Evolutionary conservation across 768 basidiomycete genomes (phyloP).

Genomic region (Amylocystis lapponica): DNA sequence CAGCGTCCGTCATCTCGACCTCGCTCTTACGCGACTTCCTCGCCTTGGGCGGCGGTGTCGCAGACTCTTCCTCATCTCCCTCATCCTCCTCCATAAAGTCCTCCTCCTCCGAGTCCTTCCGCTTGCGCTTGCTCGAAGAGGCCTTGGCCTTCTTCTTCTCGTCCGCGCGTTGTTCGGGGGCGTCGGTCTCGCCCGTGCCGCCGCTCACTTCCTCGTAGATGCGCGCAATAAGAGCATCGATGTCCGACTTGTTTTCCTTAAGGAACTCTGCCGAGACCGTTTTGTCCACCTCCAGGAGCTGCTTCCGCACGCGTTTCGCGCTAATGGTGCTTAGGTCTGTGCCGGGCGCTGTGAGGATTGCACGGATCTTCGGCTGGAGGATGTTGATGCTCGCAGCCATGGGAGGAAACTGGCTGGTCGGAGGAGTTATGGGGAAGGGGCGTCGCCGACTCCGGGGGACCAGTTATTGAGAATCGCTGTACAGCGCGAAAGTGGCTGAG

Average conservation of each 20-base stretch:
- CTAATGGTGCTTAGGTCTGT: constrained; percentile 76
- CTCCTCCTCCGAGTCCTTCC: constrained; percentile 15
- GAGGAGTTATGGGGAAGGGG: no score
- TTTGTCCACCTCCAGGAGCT: constrained; percentile 50
- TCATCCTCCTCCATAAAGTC: constrained; percentile 16
- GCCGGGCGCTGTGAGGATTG: constrained; percentile 68
- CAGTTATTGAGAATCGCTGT: no score
- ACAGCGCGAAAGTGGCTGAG: no score
- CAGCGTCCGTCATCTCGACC: constrained; percentile 32
- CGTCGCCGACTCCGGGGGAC: no score
- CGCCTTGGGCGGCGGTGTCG: constrained; percentile 17
- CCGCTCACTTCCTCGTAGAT: constrained; percentile 52
- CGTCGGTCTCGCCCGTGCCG: not conserved
- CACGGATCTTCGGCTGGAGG: constrained; percentile 56
- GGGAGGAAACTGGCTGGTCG: no score
- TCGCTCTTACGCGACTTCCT: constrained; percentile 17
- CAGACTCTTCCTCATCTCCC: constrained; percentile 9
- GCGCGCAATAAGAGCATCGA: constrained; percentile 62
- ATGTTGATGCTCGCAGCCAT: not conserved
- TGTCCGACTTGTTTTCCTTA: constrained; percentile 58
- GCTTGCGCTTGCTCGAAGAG: constrained; percentile 1
- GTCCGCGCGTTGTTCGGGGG: no score
- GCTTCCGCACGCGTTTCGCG: constrained; percentile 84
- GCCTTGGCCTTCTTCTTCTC: not conserved
- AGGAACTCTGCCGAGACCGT: constrained; percentile 53